A percentile compares a stretch with the other conserved stretches of the same genome.
These are phyloP conservation scores for Paramecium tetraurelia DNA, from an alignment of 73 alveolate genomes.

Conservation along the genomic window DNA sequence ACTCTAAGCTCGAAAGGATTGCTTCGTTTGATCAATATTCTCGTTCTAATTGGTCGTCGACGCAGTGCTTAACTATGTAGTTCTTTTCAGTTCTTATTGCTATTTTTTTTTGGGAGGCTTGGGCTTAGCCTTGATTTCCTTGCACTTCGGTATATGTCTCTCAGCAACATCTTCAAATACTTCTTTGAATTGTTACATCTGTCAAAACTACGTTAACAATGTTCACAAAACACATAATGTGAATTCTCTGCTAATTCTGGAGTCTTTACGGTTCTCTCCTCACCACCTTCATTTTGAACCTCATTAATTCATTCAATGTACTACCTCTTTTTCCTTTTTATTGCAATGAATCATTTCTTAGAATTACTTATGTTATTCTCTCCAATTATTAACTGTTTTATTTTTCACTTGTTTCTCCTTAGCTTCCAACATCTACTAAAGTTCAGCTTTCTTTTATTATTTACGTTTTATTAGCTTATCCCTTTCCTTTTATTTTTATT, in stretches of 20 bases:
- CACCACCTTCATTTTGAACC: background rate
- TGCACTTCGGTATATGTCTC: conserved; percentile 68
- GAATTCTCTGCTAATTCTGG: conserved; percentile 21
- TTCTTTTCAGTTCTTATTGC: background rate
- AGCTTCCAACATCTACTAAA: background rate
- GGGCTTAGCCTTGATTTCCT: conserved; percentile 60
- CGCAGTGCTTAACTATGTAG: background rate
- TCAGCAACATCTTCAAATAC: conserved; percentile 52
- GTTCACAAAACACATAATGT: conserved; percentile 51
- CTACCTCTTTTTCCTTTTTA: conserved; percentile 9
- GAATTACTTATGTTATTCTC: conserved; percentile 33
- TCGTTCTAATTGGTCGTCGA: background rate
- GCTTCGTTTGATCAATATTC: background rate
- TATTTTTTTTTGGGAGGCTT: conserved; percentile 57
- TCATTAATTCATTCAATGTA: background rate
- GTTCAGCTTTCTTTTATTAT: background rate
- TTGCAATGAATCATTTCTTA: background rate
- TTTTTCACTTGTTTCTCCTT: background rate
- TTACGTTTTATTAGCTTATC: background rate
- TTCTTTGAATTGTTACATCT: background rate
- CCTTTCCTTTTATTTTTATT: background rate
- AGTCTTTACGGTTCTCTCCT: background rate
- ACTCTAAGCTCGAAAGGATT: background rate
- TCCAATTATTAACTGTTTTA: conserved; percentile 25
- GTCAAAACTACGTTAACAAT: conserved; percentile 56